These are phyloP conservation scores for Coemansia sp. DNA, from an alignment of 192 early-diverging fungal species.

Conservation along the genomic window DNA sequence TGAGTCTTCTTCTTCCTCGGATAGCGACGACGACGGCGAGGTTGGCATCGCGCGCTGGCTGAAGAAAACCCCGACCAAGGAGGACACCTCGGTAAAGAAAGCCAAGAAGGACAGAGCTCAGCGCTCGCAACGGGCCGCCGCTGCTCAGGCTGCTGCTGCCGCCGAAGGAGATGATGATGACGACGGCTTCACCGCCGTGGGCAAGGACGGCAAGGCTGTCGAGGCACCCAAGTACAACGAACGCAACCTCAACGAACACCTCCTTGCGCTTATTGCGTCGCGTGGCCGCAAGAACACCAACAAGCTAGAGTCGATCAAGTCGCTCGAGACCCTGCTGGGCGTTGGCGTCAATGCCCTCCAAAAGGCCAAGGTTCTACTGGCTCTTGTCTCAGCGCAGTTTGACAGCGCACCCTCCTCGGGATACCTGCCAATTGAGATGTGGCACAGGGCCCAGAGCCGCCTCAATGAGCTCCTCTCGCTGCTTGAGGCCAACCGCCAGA, in stretches of 20 bases:
- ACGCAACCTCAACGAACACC: constrained; percentile 79
- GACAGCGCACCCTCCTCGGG: constrained; percentile 67
- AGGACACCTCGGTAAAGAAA: constrained; percentile 20
- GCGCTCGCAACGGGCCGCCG: constrained; percentile 17
- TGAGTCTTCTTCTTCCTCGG: constrained; percentile 29
- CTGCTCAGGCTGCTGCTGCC: constrained; percentile 12
- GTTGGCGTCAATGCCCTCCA: constrained; percentile 71
- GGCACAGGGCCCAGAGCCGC: constrained; percentile 72
- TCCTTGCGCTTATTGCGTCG: constrained; percentile 72
- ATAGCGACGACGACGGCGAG: constrained; percentile 19
- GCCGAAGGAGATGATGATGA: constrained; percentile 52
- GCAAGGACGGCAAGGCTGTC: constrained; percentile 65
- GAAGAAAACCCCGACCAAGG: constrained; percentile 43
- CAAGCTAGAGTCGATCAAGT: constrained; percentile 69
- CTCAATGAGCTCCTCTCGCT: constrained; percentile 76
- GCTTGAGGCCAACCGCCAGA: constrained; percentile 72
- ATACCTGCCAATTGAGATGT: constrained; percentile 75
- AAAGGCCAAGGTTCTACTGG: constrained; percentile 79
- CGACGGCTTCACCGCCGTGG: constrained; percentile 68
- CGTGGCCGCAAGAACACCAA: constrained; percentile 97
- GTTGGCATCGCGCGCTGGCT: constrained; percentile 48
- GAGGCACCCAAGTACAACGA: constrained; percentile 60
- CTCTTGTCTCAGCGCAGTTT: constrained; percentile 85
- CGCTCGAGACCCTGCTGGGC: constrained; percentile 63
- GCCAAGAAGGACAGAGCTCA: constrained; percentile 46